Evolutionary conservation across 1,284 basidiomycete species (phyloP), one percentile per base, ranked within the genome.

Genomic region (Fomitiporia mediterranea): DNA sequence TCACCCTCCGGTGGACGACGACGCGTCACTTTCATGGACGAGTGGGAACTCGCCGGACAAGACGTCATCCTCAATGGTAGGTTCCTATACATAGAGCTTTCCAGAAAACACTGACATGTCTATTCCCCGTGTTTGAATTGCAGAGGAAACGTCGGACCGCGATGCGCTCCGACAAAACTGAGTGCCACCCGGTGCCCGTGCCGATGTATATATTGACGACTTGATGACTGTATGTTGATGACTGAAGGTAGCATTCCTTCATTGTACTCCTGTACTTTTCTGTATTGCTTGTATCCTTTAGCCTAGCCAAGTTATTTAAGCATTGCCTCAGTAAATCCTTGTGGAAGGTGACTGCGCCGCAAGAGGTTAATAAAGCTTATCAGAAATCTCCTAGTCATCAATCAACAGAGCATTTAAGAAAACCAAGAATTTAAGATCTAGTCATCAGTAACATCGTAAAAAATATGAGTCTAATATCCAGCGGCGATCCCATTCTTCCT

Each of bases 401-500:
- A n/a, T n/a, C n/a, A n/a, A n/a, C n/a, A n/a, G n/a, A n/a, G n/a
- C n/a, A n/a, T n/a, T n/a, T n/a, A n/a, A n/a, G n/a, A n/a, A n/a
- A n/a, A n/a, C n/a, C n/a, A n/a, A n/a, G n/a, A n/a, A n/a, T n/a
- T n/a, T n/a, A n/a, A n/a, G n/a, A n/a, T n/a, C n/a, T n/a, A n/a
- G n/a, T n/a, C n/a, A n/a, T n/a, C n/a, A n/a, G n/a, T n/a, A n/a
- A n/a, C n/a, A n/a, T 46, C 44, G 27, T 30, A 43, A 9, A 7
- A 30, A 46, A 15, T 8, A 11, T 28, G 23, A 15, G 13, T 25
- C 34, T 66, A 91, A 70, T 89, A 92, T 3, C 89, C 90, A 49
- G 87, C 82, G 8, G 90, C 88, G 53, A 91, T 80, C 17, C 90
- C 89, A 60, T 90, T 86, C 74, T 91, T 92, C 66, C 89, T 80